Conservation (phyloP, 2,329 filamentous ascomycete genomes). For the Knoxdaviesia capensis region DNA sequence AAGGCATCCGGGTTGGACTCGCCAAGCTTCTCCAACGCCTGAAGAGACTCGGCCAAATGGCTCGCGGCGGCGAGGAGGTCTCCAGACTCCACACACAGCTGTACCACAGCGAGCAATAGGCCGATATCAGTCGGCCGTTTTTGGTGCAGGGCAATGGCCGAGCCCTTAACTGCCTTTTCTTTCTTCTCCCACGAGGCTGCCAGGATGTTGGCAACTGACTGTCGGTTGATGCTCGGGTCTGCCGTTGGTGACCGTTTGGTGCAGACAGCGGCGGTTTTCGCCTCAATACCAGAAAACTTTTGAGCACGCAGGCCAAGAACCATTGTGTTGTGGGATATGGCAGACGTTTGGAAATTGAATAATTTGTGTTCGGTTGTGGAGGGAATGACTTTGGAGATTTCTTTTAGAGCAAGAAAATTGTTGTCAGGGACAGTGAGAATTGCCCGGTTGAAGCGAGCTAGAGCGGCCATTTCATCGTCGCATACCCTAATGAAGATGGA, state of each 20-base stretch:
- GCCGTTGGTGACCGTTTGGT: not conserved
- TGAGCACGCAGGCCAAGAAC: constrained; percentile 39
- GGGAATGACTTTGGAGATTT: constrained; percentile 32
- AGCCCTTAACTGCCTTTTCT: not conserved
- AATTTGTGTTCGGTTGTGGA: constrained; percentile 39
- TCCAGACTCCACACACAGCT: constrained; percentile 55
- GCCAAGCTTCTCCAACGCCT: constrained; percentile 43
- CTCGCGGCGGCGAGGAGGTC: constrained; percentile 55
- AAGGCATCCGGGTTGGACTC: constrained; percentile 26
- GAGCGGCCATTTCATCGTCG: constrained; percentile 44
- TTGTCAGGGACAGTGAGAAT: constrained; percentile 23
- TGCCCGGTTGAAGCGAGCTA: constrained; percentile 44
- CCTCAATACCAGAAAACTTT: constrained; percentile 38
- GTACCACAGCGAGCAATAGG: constrained; percentile 57
- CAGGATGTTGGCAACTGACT: not conserved
- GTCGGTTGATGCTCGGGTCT: too few species aligned
- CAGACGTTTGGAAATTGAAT: constrained; percentile 44
- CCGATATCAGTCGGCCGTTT: constrained; percentile 36
- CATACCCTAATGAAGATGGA: constrained; percentile 27
- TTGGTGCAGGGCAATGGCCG: constrained; percentile 2
- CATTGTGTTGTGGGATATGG: constrained; percentile 36
- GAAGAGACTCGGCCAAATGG: constrained; percentile 59
- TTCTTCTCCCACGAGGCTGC: not conserved
- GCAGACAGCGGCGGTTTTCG: constrained; percentile 12
- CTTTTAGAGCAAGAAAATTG: constrained; percentile 45